Evolutionary conservation across 495 filamentous ascomycete species (phyloP), one percentile per base, ranked within the genome.

Genomic region (Haplographium delicatum): DNA sequence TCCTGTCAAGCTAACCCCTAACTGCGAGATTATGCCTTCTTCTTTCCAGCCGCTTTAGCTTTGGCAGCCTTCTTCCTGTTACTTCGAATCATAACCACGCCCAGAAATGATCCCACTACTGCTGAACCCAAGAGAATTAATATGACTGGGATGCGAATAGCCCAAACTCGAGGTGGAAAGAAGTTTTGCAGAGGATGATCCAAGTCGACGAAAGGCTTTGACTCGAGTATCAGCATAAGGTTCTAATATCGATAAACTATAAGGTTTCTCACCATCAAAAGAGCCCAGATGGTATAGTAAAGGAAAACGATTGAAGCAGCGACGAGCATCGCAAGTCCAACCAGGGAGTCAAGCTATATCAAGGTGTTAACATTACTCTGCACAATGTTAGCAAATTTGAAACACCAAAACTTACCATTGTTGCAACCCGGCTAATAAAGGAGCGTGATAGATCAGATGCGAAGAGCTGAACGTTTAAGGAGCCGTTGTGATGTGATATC

Each of bases 141-240:
- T 65, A 97, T 95, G 58, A 99, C 90, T 50, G 93, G 93, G 62
- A 99, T 91, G 63, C 94, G 91, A 63, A 99, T 95, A 44, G 93
- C 93, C 93, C 93, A 99, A 56, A 95, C 91, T 62, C 94, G 89
- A 3, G 94, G 90, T 30, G 89, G 94, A 74, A 99, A 99, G 71
- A 96, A 76, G 64, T 84, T 83, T 65, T 99, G 93, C 45, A 96
- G 84, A 44, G 89, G 87, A 65, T 97, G 93, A 63, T 86, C 88
- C 11, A 82, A 76, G 71, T 97, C 93, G 63, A 99, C 94, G 69
- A 97, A 99, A 61, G 93, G 93, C 93, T 98, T 56, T 9, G 34
- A 47, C 9, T 22, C 44, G 16, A 33, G 20, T 13, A 25, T 49
- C 42, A 42, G 52, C 16, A n/a, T n/a, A n/a, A n/a, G n/a, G n/a